Evolutionary conservation across 352 stramenopile genomes (phyloP).

Genomic region (Pythium biforme): DNA sequence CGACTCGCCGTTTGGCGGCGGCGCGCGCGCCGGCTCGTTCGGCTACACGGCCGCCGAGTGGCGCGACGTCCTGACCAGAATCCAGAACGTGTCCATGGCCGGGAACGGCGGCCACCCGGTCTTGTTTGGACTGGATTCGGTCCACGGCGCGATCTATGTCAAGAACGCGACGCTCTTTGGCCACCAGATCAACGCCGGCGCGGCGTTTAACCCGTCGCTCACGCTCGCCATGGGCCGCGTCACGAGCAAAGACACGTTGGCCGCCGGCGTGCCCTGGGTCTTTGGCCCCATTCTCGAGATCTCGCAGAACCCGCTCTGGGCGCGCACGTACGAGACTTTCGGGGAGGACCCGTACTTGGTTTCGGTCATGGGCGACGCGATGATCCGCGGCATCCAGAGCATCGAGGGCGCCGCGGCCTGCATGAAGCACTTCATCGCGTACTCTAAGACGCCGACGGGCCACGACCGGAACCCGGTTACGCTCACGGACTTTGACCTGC

Average conservation of each 20-base stretch:
- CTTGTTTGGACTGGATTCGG: constrained; percentile 71
- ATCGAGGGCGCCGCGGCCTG: constrained; percentile 39
- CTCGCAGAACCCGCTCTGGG: constrained; percentile 59
- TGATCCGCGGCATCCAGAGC: constrained; percentile 44
- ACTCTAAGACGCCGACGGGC: constrained; percentile 80
- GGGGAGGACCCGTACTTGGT: constrained; percentile 73
- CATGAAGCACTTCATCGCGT: constrained; percentile 90
- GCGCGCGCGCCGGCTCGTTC: constrained; percentile 5
- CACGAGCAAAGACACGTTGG: constrained; percentile 59
- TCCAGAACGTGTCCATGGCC: constrained; percentile 49
- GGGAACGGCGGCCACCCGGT: constrained; percentile 42
- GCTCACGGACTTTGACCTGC: constrained; percentile 70
- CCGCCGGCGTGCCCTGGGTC: constrained; percentile 70
- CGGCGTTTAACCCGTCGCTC: constrained; percentile 66
- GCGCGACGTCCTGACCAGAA: constrained; percentile 39
- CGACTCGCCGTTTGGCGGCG: constrained; percentile 3
- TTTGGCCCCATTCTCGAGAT: constrained; percentile 77
- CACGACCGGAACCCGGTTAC: constrained; percentile 81
- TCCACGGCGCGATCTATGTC: constrained; percentile 74
- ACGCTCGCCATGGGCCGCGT: constrained; percentile 45
- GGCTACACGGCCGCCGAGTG: constrained; percentile 37
- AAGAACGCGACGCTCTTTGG: constrained; percentile 62
- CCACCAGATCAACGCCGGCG: constrained; percentile 76
- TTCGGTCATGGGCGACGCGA: constrained; percentile 40
- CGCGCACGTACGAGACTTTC: constrained; percentile 83